Evolutionary conservation across 208 protist genomes (phyloP), one percentile per base, ranked within the genome.

Genomic region (Trypanosoma melophagium): DNA sequence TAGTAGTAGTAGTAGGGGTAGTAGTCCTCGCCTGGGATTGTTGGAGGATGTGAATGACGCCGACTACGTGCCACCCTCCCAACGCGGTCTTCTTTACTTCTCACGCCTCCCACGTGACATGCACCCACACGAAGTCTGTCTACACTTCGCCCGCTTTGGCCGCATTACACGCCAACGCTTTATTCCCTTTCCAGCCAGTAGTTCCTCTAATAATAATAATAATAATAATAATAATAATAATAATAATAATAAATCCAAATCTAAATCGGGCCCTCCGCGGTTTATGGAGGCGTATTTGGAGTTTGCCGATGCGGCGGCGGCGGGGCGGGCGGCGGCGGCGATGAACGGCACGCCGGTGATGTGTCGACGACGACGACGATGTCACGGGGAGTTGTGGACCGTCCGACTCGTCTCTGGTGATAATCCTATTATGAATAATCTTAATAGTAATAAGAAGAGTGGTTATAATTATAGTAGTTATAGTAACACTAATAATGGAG

Each of bases 201-300:
- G 3, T 5, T 35, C 28, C 28, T 35, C 28, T 5, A n/a, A n/a
- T n/a, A n/a, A n/a, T n/a, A n/a, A n/a, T n/a, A n/a, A n/a, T n/a
- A n/a, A n/a, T n/a, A n/a, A n/a, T n/a, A n/a, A n/a, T n/a, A n/a
- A n/a, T n/a, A n/a, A n/a, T n/a, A n/a, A n/a, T n/a, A n/a, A n/a
- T n/a, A n/a, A n/a, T n/a, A n/a, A n/a, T n/a, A n/a, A n/a, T n/a
- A n/a, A n/a, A n/a, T n/a, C n/a, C n/a, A n/a, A n/a, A n/a, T n/a
- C n/a, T n/a, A 77, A 86, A 12, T 81, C 84, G 47, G 84, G 86
- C 28, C 86, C 84, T 2, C 74, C 89, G 61, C 89, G 86, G 61
- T 95, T 87, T 68, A 85, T 83, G 66, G 75, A 87, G 38, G 89
- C 86, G 9, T 90, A 87, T 79, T 76, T 95, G 65, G 86, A 95